Evolutionary conservation across 257 asterid species (phyloP).

Genomic region (Przewalskia tangutica): DNA sequence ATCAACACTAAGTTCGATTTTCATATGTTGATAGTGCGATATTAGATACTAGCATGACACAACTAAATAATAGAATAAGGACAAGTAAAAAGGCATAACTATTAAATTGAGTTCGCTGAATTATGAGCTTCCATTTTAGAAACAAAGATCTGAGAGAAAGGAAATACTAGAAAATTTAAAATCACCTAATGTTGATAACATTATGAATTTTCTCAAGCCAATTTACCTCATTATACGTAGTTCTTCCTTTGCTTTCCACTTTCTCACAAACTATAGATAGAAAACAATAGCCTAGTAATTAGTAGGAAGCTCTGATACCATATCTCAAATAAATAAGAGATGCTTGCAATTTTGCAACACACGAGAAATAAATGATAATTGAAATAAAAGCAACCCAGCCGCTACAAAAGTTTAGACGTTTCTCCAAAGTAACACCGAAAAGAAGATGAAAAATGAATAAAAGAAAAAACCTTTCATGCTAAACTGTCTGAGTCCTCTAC

Average conservation of each 20-base stretch:
- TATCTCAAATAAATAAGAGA: slow-evolving; percentile 1
- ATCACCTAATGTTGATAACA: background rate
- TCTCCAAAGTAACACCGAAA: background rate
- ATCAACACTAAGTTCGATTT: background rate
- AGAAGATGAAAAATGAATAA: slow-evolving; percentile 1
- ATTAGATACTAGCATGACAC: background rate
- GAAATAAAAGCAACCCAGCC: background rate
- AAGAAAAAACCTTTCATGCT: slow-evolving; percentile 85
- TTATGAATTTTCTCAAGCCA: slow-evolving; percentile 2
- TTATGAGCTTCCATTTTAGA: background rate
- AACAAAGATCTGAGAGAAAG: background rate
- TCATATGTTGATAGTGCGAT: background rate
- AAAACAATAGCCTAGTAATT: slow-evolving; percentile 13
- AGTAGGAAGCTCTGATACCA: slow-evolving; percentile 4
- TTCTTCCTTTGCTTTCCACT: slow-evolving; percentile 99
- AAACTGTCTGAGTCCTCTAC: slow-evolving; percentile 97
- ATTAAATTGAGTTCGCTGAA: background rate
- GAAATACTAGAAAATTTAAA: background rate
- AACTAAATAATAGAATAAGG: background rate
- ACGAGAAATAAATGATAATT: background rate
- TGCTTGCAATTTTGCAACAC: background rate
- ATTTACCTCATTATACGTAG: slow-evolving; percentile 94
- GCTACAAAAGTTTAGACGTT: background rate
- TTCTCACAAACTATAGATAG: slow-evolving; percentile 79
- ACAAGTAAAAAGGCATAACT: background rate